Evolutionary conservation across 1,284 basidiomycete species (phyloP).

Genomic region (Peniophora sp.): DNA sequence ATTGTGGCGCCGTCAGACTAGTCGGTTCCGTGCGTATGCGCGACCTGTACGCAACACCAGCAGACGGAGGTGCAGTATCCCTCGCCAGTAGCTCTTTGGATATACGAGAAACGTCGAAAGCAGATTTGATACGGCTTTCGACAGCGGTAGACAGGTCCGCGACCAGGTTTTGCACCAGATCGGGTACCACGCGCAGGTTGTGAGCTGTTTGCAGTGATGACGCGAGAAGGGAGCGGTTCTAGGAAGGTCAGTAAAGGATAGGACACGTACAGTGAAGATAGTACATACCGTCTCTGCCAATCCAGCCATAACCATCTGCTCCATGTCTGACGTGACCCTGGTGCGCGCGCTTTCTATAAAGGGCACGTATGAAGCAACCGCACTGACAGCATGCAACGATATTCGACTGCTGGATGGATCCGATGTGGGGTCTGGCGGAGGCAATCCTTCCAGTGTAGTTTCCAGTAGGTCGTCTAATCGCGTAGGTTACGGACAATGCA

Average conservation of each 20-base stretch:
- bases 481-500: too few relatives aligned
- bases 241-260: conserved; percentile 1
- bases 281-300: conserved; percentile 61
- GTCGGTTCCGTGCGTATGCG: conserved; percentile 82
- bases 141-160: conserved; percentile 80
- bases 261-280: not conserved
- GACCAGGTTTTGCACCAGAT: conserved; percentile 76
- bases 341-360: conserved; percentile 65
- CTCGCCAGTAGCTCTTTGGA: conserved; percentile 75
- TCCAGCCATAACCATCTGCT: conserved; percentile 76
- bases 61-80: conserved; percentile 38
- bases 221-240: conserved; percentile 87
- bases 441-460: not conserved
- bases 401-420: conserved; percentile 20
- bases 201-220: conserved; percentile 92
- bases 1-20: conserved; percentile 73
- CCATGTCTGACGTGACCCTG: conserved; percentile 78
- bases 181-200: conserved; percentile 81
- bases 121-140: conserved; percentile 68
- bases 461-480: conserved; percentile 37
- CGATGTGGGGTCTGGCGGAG: conserved; percentile 4
- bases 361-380: conserved; percentile 61
- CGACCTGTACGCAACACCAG: conserved; percentile 60
- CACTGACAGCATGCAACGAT: conserved; percentile 62
- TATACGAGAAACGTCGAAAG: conserved; percentile 83